phyloP scores from a whole-genome alignment of 352 stramenopile species.

The Plasmopara viticola region DNA sequence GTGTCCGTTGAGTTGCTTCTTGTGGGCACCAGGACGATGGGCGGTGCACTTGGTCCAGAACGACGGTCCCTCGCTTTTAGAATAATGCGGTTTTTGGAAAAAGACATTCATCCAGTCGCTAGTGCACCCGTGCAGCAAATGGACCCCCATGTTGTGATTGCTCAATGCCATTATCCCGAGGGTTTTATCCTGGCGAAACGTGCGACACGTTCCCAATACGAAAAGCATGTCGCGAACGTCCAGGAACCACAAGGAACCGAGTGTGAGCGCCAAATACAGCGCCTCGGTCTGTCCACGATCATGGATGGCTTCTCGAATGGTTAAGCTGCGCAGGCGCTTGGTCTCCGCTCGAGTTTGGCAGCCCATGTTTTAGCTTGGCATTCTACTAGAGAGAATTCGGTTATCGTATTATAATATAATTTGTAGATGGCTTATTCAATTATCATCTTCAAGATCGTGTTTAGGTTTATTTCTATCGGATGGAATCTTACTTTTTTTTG shows the following conservation, averaged over 20 bases:
- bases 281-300: conserved; percentile 12
- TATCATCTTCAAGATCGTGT: no score
- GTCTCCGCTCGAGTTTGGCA: conserved; percentile 14
- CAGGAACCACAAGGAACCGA: conserved; percentile 25
- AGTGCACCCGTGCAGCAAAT: conserved; percentile 28
- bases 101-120: conserved; percentile 30
- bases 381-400: no score
- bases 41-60: conserved; percentile 19
- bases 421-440: no score
- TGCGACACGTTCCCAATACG: conserved; percentile 24
- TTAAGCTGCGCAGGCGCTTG: conserved; percentile 17
- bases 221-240: conserved; percentile 20
- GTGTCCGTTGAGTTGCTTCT: conserved; percentile 16
- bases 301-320: neutral
- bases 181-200: conserved; percentile 19
- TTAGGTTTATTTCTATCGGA: no score
- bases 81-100: conserved; percentile 12
- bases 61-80: conserved; percentile 6
- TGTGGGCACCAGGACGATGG: conserved; percentile 12
- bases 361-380: no score
- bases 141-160: conserved; percentile 18
- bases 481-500: no score
- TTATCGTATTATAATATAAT: no score
- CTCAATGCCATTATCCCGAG: conserved; percentile 24
- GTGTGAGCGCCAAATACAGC: conserved; percentile 20